Percentiles rank a stretch among this genome's conserved stretches.
Evolutionary conservation across 768 basidiomycete genomes (phyloP).

Genomic region (Pleurotus salmoneostramineus): DNA sequence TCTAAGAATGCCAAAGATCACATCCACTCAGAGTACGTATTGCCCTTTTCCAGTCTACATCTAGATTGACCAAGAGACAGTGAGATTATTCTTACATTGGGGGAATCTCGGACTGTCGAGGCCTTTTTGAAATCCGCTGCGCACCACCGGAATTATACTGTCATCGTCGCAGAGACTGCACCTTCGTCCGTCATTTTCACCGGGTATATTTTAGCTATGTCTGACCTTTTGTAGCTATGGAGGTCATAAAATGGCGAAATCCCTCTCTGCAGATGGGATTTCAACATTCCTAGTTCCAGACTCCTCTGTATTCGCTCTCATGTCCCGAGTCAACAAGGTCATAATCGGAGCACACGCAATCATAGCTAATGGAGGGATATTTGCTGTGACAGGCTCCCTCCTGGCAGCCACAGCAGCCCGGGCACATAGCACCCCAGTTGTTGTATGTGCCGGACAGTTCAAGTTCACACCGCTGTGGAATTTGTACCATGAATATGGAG

Average conservation of each 20-base stretch:
- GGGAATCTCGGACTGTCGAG: constrained; percentile 93
- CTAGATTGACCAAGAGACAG: constrained; percentile 33
- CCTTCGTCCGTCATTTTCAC: constrained; percentile 74
- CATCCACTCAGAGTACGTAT: constrained; percentile 92
- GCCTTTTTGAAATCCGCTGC: constrained; percentile 90
- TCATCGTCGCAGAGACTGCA: constrained; percentile 93
- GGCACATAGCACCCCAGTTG: constrained; percentile 87
- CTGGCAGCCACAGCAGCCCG: constrained; percentile 84
- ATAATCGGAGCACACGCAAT: constrained; percentile 94
- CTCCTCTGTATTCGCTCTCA: constrained; percentile 91
- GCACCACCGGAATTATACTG: constrained; percentile 88
- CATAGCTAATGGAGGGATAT: constrained; percentile 95
- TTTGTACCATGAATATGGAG: constrained; percentile 81
- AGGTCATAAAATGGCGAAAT: constrained; percentile 81
- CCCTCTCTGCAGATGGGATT: constrained; percentile 76
- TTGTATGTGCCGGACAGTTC: constrained; percentile 94
- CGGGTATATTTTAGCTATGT: constrained; percentile 4
- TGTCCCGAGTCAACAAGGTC: constrained; percentile 97
- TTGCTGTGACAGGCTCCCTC: constrained; percentile 82
- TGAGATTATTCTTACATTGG: constrained; percentile 92
- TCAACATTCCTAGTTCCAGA: constrained; percentile 97
- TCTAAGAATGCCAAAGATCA: constrained; percentile 94
- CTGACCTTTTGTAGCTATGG: constrained; percentile 51
- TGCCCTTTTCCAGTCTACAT: neutral
- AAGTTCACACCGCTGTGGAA: constrained; percentile 94